Evolutionary conservation across 306 rosid species (phyloP), one percentile per base, ranked within the genome.

Genomic region (Cicer pinnatifidum): DNA sequence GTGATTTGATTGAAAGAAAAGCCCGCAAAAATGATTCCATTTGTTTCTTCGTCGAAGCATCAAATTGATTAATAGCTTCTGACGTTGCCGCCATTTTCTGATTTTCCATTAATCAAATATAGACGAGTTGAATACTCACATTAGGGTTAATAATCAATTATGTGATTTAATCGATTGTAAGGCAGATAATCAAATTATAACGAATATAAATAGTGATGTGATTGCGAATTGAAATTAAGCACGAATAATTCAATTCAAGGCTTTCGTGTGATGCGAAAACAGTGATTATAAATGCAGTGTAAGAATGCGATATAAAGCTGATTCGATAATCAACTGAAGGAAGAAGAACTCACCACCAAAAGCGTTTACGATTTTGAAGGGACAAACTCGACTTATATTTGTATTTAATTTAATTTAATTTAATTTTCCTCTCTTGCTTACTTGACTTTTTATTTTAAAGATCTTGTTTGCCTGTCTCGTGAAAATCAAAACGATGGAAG

Each of bases 41-140:
- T 77, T 85, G 84, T 45, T 74, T 78, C 87, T 54, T 81, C 51
- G 84, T 23, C 54, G 88, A 76, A 40, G 83, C 74, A 19, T 84
- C 86, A 11, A 72, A 61, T 6, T 67, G 73, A 69, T 84, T 83
- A 76, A 75, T 70, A 53, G 35, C 68, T 46, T 75, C 35, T 11
- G 81, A 78, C 9, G 38, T 38, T 35, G 80, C 57, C 28, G 78
- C 73, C 85, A 72, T 75, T 72, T 6, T 64, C 52, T 3, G 9
- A 45, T 13, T 61, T 37, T 23, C 4, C 17, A 73, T 8, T 64
- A 9, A 62, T 10, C 5, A 3, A 37, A 77, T 60, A 44, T 50
- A 33, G 8, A n/a, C 47, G 39, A 54, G 75, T 53, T 45, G 2
- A 56, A 45, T 45, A 44, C 38, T 53, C 0, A 6, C 8, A 8